Conservation (phyloP, 345 rosid species). For the Pelargonium nanum region DNA sequence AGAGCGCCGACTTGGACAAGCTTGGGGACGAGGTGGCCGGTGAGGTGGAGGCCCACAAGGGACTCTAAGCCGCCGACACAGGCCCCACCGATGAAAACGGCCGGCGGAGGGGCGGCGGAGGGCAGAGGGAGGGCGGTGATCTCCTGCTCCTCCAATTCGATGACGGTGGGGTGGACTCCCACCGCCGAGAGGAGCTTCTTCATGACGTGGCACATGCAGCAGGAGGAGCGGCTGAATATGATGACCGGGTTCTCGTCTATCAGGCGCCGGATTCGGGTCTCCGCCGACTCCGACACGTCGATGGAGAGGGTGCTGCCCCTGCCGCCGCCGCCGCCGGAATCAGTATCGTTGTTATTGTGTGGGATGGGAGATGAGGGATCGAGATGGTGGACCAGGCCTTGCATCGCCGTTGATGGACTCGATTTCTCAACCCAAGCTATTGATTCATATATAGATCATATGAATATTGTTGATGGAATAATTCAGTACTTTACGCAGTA, state of each 20-base stretch:
- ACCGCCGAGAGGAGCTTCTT: conserved; percentile 59
- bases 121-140: conserved; percentile 10
- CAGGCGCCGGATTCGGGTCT: conserved; percentile 65
- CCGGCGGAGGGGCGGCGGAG: conserved; percentile 12
- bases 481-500: too few species aligned
- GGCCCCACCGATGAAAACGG: conserved; percentile 35
- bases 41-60: conserved; percentile 37
- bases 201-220: conserved; percentile 98
- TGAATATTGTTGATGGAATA: too few species aligned
- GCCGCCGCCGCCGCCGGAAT: conserved; percentile 5
- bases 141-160: conserved; percentile 70
- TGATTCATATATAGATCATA: too few species aligned
- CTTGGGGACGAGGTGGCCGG: conserved; percentile 37
- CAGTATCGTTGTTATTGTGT: too few species aligned
- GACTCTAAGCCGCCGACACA: conserved; percentile 39
- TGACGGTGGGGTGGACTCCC: conserved; percentile 86
- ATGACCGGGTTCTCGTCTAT: conserved; percentile 84
- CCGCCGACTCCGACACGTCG: conserved; percentile 67
- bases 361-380: neutral
- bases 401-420: too few species aligned
- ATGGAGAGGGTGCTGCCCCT: conserved; percentile 47
- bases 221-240: conserved; percentile 75
- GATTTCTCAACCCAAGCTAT: too few species aligned
- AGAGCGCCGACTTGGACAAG: conserved; percentile 37
- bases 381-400: neutral